Conservation (phyloP, 192 early-diverging fungal species). For the Coemansia reversa region DNA sequence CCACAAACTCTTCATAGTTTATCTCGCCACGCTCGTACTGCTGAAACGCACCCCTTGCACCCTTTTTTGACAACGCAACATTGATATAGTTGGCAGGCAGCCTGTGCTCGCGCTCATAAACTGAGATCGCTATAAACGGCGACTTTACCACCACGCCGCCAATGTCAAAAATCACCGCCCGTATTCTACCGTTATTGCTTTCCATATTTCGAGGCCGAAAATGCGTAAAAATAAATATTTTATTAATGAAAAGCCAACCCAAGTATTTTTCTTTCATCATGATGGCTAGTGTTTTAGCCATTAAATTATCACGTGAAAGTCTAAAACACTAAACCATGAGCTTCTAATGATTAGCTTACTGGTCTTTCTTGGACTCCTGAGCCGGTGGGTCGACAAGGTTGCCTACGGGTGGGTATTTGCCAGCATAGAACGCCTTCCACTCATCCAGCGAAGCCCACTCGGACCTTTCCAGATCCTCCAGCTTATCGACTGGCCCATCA, state of each 20-base stretch:
- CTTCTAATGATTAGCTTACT: no score
- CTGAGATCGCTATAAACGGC: constrained; percentile 74
- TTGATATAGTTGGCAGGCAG: constrained; percentile 83
- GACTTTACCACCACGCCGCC: constrained; percentile 81
- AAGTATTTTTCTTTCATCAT: neutral
- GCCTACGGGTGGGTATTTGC: constrained; percentile 77
- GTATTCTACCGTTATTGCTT: constrained; percentile 26
- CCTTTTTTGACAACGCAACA: constrained; percentile 63
- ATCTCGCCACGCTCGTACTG: constrained; percentile 54
- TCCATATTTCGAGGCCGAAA: neutral
- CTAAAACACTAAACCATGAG: neutral
- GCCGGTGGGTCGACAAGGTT: constrained; percentile 56
- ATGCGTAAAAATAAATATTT: neutral
- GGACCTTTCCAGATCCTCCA: constrained; percentile 72
- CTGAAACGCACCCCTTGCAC: constrained; percentile 59
- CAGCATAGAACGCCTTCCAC: constrained; percentile 78
- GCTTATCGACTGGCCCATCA: constrained; percentile 72
- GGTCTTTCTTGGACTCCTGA: neutral
- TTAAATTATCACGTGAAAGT: no score
- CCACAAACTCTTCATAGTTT: constrained; percentile 22
- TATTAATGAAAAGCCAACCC: neutral
- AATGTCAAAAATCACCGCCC: constrained; percentile 83
- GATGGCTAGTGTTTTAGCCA: no score
- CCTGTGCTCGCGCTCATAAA: constrained; percentile 62
- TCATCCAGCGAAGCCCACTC: constrained; percentile 74